Evolutionary conservation across 352 stramenopile species (phyloP), one percentile per base, ranked within the genome.

Genomic region (Labyrinthula sp.): DNA sequence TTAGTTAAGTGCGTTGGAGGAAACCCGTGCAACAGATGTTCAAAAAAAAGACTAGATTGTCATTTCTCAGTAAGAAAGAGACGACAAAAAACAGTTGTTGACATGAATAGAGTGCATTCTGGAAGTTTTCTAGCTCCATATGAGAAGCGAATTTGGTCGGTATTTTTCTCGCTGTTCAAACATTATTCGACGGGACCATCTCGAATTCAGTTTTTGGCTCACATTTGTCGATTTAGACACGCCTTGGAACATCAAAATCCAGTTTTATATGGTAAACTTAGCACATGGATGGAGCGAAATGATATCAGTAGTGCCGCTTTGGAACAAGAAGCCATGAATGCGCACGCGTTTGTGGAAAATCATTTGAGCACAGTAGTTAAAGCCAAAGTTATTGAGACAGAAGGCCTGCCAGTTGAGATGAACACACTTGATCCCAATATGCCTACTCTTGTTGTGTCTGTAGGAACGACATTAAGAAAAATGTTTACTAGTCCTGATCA

Each of bases 91-190:
- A n/a, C n/a, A n/a, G n/a, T n/a, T n/a, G n/a, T n/a, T n/a, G n/a
- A n/a, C n/a, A n/a, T n/a, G n/a, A n/a, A n/a, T n/a, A n/a, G n/a
- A n/a, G n/a, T n/a, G n/a, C n/a, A n/a, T n/a, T n/a, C n/a, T n/a
- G n/a, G n/a, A n/a, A n/a, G n/a, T n/a, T n/a, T n/a, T n/a, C n/a
- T 49, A 18, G 36, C 18, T 9, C 43, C 43, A 10, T 52, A 54
- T 35, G 43, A 52, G 21, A 31, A 35, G 7, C 43, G 43, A 5
- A 31, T 52, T 0, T 52, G 43, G 43, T 45, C 43, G 9, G 43
- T 52, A 2, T 52, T 52, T 28, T 52, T 52, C 24, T 45, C 43
- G 3, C 33, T 52, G 23, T 52, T 52, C 20, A 52, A 40, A 20
- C 17, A 52, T 35, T 35, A 52, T 7, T 23, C 5, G 14, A 52